Evolutionary conservation across 2,329 filamentous ascomycete genomes (phyloP).

Genomic region (Stagonosporopsis rhizophila): DNA sequence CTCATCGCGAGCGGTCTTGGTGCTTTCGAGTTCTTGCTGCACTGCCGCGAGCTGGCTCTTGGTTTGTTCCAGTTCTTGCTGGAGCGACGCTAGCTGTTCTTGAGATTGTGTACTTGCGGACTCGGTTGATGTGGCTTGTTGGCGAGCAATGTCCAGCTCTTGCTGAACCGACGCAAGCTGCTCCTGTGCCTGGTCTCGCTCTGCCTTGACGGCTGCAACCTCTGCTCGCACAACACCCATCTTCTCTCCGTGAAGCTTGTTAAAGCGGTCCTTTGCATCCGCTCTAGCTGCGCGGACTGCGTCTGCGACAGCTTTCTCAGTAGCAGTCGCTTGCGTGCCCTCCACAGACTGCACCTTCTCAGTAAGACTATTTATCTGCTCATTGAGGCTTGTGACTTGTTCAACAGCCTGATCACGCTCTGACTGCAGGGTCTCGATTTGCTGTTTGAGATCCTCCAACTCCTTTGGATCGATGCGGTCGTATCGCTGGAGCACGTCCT

Average conservation of each 20-base stretch:
- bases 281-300: slow-evolving; percentile 58
- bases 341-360: slow-evolving; percentile 54
- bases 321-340: slow-evolving; percentile 20
- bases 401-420: slow-evolving; percentile 63
- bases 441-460: slow-evolving; percentile 85
- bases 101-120: slow-evolving; percentile 25
- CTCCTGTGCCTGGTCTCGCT: slow-evolving; percentile 67
- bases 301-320: slow-evolving; percentile 24
- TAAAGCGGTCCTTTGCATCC: slow-evolving; percentile 67
- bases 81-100: slow-evolving; percentile 69
- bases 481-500: slow-evolving; percentile 95
- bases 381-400: slow-evolving; percentile 57
- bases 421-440: slow-evolving; percentile 63
- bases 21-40: slow-evolving; percentile 61
- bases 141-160: slow-evolving; percentile 69
- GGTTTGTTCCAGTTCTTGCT: slow-evolving; percentile 32
- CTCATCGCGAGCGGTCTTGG: slow-evolving; percentile 70
- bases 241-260: slow-evolving; percentile 44
- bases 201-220: slow-evolving; percentile 58
- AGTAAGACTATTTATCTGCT: slow-evolving; percentile 53
- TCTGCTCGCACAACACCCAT: slow-evolving; percentile 55
- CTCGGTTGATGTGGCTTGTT: slow-evolving; percentile 31
- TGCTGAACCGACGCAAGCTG: slow-evolving; percentile 30
- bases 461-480: slow-evolving; percentile 94
- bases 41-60: slow-evolving; percentile 29